Evolutionary conservation across 2,329 filamentous ascomycete species (phyloP).

Genomic region (Furcasterigmium furcatum): DNA sequence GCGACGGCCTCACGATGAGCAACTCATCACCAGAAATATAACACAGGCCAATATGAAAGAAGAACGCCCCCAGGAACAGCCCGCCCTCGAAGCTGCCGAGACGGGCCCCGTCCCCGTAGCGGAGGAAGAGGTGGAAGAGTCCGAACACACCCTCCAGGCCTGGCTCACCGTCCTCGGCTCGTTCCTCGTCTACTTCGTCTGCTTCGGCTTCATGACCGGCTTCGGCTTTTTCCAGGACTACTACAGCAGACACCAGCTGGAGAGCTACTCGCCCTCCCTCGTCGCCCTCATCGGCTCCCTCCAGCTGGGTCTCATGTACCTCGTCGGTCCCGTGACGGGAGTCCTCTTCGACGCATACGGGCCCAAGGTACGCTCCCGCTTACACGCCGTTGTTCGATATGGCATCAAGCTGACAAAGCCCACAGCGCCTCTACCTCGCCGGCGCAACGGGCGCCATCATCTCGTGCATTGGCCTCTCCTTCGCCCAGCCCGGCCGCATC

Average conservation of each 20-base stretch:
- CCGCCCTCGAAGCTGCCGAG: not conserved
- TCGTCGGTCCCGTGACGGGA: constrained; percentile 34
- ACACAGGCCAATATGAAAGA: not conserved
- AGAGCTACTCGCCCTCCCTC: constrained; percentile 24
- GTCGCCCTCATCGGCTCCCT: constrained; percentile 43
- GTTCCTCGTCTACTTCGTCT: constrained; percentile 10
- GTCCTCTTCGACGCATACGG: constrained; percentile 32
- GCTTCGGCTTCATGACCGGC: constrained; percentile 30
- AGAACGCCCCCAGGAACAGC: not conserved
- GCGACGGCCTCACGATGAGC: not conserved
- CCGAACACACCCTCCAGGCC: constrained; percentile 4
- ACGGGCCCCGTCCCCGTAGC: not conserved
- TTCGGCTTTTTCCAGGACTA: constrained; percentile 43
- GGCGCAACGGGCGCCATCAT: constrained; percentile 6
- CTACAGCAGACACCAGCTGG: constrained; percentile 31
- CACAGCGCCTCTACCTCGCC: constrained; percentile 6
- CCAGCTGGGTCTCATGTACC: constrained; percentile 34
- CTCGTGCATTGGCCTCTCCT: constrained; percentile 8
- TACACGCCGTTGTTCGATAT: not conserved
- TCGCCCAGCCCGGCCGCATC: constrained; percentile 6
- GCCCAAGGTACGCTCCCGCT: constrained; percentile 1
- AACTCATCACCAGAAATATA: not conserved
- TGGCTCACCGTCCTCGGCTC: constrained; percentile 9
- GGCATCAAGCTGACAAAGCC: not conserved
- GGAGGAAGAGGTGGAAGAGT: not conserved